Base-by-base conservation (phyloP, 441 rosid genomes). In the Gossypium davidsonii region DNA sequence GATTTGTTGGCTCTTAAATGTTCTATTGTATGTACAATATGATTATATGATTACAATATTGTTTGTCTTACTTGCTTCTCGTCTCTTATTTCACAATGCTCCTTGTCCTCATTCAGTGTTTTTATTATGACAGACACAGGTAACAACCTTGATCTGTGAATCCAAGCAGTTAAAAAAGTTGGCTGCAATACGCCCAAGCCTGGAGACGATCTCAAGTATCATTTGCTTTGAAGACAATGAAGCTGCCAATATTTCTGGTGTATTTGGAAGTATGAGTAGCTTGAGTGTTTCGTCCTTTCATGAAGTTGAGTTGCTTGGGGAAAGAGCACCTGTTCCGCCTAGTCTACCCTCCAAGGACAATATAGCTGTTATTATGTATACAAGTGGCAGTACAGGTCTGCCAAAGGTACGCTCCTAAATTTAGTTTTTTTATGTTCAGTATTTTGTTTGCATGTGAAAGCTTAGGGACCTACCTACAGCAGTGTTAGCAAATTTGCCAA, bases 311-410 rank as follows among this genome's bases (percentile, higher is more conserved):
- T 82, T 89, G 65, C 82, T 86, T 62, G 98, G 98, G 56, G 64
- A 83, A 82, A 74, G 74, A 70, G 85, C 23, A 59, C 86, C 89
- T 71, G 79, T 85, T 74, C 72, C 65, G 73, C 90, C 96, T 23
- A 82, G 67, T 68, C 75, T 94, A 26, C 97, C 98, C 74, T 82
- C 91, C 17, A 89, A 88, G 83, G 83, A 91, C 60, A 84, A 81
- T 8, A 76, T 86, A 74, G 97, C 96, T 20, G 92, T 92, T 73
- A 81, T 94, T 72, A 91, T 94, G 98, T 94, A 90, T 78, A 94
- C 98, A 31, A 94, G 98, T 77, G 98, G 98, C 75, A 94, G 98
- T 76, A 87, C 97, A 1, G 97, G 98, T 74, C 80, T 92, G 67
- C 97, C 97, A 65, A 94, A 94, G 97, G 98, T 94, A 78, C 12